phyloP scores from a whole-genome alignment of 495 filamentous ascomycete genomes.

The Daldinia bambusicola region DNA sequence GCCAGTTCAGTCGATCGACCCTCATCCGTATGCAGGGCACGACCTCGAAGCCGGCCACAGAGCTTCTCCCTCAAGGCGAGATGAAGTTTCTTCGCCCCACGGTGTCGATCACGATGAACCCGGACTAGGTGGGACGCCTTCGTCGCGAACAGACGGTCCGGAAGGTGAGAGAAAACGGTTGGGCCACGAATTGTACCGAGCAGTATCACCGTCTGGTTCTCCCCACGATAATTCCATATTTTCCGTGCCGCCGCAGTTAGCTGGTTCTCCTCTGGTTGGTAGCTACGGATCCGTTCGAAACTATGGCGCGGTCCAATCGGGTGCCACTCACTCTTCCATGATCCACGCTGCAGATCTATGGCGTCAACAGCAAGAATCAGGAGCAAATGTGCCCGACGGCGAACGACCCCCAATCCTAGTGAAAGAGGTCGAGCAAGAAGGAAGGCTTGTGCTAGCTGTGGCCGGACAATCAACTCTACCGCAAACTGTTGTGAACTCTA shows the following conservation, averaged over 20 bases:
- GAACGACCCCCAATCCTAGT: conserved; percentile 83
- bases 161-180: conserved; percentile 56
- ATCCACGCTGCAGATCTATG: conserved; percentile 76
- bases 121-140: conserved; percentile 38
- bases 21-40: conserved; percentile 44
- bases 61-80: conserved; percentile 55
- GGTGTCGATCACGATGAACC: conserved; percentile 38
- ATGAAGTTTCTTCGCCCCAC: conserved; percentile 46
- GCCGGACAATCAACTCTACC: conserved; percentile 93
- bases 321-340: conserved; percentile 74
- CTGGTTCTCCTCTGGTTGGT: conserved; percentile 69
- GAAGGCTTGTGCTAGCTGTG: conserved; percentile 81
- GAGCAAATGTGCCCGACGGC: conserved; percentile 60
- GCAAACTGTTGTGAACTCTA: conserved; percentile 96
- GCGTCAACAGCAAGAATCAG: conserved; percentile 71
- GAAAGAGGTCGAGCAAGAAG: conserved; percentile 89
- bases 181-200: conserved; percentile 49
- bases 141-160: conserved; percentile 48
- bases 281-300: conserved; percentile 72
- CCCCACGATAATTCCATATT: conserved; percentile 63
- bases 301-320: conserved; percentile 76
- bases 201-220: conserved; percentile 46
- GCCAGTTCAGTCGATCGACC: conserved; percentile 44
- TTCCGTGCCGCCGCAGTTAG: conserved; percentile 68
- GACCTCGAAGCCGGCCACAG: conserved; percentile 52